These are phyloP conservation scores for Leishmania guyanensis DNA, from an alignment of 208 protist genomes.

Conservation along the genomic window DNA sequence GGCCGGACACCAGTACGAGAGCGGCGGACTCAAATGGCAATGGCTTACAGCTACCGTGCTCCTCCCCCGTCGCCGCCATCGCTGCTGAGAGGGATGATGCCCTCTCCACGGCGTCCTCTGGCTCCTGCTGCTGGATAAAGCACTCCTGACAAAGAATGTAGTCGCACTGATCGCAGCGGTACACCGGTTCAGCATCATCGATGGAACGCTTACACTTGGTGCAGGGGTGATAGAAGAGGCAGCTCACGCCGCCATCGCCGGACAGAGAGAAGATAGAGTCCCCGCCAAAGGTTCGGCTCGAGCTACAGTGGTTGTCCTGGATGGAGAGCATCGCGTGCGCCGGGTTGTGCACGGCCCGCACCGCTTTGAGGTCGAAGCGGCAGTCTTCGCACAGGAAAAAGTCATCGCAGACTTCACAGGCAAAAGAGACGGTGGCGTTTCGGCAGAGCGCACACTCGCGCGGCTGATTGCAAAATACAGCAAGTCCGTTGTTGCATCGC, in stretches of 20 bases:
- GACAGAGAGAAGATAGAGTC: conserved; percentile 36
- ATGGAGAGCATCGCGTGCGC: conserved; percentile 50
- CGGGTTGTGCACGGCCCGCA: conserved; percentile 37
- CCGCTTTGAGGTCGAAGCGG: conserved; percentile 30
- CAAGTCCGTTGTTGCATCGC: conserved; percentile 29
- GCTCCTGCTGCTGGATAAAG: conserved; percentile 27
- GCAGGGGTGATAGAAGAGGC: conserved; percentile 83
- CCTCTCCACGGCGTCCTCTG: conserved; percentile 6
- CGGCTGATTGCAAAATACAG: conserved; percentile 45
- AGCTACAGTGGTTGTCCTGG: conserved; percentile 46
- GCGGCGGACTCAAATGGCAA: background rate
- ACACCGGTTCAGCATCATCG: conserved; percentile 67
- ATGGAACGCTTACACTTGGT: conserved; percentile 54
- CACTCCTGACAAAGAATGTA: conserved; percentile 70
- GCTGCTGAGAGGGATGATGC: conserved; percentile 1
- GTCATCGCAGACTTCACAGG: conserved; percentile 55
- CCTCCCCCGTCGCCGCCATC: background rate
- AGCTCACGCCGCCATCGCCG: conserved; percentile 47
- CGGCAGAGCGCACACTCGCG: conserved; percentile 57
- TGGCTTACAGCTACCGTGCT: background rate
- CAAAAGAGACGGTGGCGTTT: conserved; percentile 41
- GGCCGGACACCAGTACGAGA: background rate
- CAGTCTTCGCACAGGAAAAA: conserved; percentile 69
- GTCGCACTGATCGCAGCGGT: conserved; percentile 74
- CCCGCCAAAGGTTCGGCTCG: conserved; percentile 53